These are phyloP conservation scores for Amanita polypyramis DNA, from an alignment of 768 basidiomycete species.

Conservation along the genomic window DNA sequence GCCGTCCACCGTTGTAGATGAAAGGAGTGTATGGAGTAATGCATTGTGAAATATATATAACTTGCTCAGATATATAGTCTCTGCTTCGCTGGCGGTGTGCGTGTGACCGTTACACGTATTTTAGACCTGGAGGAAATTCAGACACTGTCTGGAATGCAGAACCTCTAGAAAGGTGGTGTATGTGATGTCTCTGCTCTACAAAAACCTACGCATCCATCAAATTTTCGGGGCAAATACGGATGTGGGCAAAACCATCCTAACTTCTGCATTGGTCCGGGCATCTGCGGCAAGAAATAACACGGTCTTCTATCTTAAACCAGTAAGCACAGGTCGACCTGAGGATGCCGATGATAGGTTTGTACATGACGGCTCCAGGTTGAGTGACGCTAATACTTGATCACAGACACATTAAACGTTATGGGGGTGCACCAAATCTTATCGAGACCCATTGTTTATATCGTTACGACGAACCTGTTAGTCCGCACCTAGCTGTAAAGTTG, in stretches of 20 bases:
- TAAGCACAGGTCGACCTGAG: conserved; percentile 74
- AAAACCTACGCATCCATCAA: conserved; percentile 78
- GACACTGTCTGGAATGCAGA: neutral
- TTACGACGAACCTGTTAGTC: conserved; percentile 85
- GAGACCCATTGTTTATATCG: conserved; percentile 67
- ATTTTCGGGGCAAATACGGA: conserved; percentile 95
- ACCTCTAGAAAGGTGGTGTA: neutral
- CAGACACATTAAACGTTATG: conserved; percentile 60
- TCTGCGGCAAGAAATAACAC: conserved; percentile 44
- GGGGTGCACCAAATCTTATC: conserved; percentile 32
- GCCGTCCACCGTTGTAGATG: conserved; percentile 16
- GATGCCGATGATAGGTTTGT: conserved; percentile 82
- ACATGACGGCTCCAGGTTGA: neutral
- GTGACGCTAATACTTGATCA: neutral
- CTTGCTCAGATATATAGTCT: too few species aligned
- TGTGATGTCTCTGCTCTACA: conserved; percentile 74
- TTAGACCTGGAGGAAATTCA: neutral
- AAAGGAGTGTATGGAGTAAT: conserved; percentile 49
- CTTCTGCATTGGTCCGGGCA: conserved; percentile 73
- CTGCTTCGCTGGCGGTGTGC: too few species aligned
- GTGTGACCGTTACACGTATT: neutral
- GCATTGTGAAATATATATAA: conserved; percentile 28
- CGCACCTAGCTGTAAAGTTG: conserved; percentile 73
- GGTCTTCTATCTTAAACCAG: conserved; percentile 77
- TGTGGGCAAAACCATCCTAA: conserved; percentile 90